Evolutionary conservation across 2,329 filamentous ascomycete species (phyloP).

Genomic region (Cercospora beticola): DNA sequence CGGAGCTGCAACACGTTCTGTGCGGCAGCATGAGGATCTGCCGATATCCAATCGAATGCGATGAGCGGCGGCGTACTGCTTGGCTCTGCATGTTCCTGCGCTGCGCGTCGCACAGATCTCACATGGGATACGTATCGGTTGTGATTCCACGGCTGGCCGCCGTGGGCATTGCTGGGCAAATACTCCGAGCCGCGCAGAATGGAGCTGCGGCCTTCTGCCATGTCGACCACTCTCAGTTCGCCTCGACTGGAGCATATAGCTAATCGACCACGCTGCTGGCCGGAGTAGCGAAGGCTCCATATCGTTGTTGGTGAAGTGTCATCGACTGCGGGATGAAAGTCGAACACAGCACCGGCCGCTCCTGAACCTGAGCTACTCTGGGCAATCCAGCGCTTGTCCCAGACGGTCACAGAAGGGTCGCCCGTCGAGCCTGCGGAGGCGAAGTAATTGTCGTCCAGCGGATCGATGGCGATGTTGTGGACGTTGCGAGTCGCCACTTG

Average conservation of each 20-base stretch:
- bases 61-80: constrained; percentile 53
- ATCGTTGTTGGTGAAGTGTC: constrained; percentile 52
- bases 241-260: constrained; percentile 60
- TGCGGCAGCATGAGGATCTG: constrained; percentile 46
- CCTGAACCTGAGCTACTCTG: constrained; percentile 51
- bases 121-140: constrained; percentile 48
- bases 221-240: constrained; percentile 51
- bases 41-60: constrained; percentile 61
- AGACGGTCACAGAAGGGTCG: constrained; percentile 71
- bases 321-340: constrained; percentile 56
- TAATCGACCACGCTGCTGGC: constrained; percentile 57
- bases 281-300: constrained; percentile 63
- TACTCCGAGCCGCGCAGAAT: constrained; percentile 24
- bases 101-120: constrained; percentile 47
- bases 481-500: constrained; percentile 59
- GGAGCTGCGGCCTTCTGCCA: constrained; percentile 28
- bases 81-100: constrained; percentile 46
- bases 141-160: constrained; percentile 42
- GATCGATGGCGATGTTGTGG: constrained; percentile 72
- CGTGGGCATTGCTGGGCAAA: constrained; percentile 30
- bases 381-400: constrained; percentile 64
- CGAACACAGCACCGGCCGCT: constrained; percentile 57
- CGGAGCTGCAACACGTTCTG: constrained; percentile 55
- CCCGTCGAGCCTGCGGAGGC: constrained; percentile 72
- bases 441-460: constrained; percentile 78